Evolutionary conservation across 2,329 filamentous ascomycete genomes (phyloP).

Genomic region (Trichoderma koningiopsis): DNA sequence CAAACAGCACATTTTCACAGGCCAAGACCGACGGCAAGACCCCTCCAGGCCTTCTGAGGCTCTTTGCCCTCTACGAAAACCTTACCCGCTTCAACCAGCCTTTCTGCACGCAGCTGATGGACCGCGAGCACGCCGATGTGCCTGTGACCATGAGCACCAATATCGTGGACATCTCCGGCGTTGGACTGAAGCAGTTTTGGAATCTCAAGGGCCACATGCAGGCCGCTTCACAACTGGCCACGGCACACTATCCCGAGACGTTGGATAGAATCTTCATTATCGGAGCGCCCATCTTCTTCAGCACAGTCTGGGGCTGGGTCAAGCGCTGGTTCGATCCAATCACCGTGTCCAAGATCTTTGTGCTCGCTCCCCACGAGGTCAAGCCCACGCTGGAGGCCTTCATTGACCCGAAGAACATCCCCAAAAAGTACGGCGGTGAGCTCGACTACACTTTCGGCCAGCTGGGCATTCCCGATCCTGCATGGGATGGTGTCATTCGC

Average conservation of each 20-base stretch:
- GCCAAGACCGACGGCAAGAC: slow-evolving; percentile 68
- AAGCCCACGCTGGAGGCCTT: slow-evolving; percentile 75
- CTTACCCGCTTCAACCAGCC: slow-evolving; percentile 85
- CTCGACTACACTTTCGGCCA: slow-evolving; percentile 82
- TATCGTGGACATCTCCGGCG: slow-evolving; percentile 88
- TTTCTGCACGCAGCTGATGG: slow-evolving; percentile 72
- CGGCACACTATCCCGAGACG: slow-evolving; percentile 93
- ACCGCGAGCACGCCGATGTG: slow-evolving; percentile 73
- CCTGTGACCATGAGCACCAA: slow-evolving; percentile 92
- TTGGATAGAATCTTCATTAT: slow-evolving; percentile 72
- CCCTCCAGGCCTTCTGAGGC: slow-evolving; percentile 74
- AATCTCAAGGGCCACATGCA: slow-evolving; percentile 94
- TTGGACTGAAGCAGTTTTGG: slow-evolving; percentile 93
- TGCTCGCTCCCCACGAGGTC: slow-evolving; percentile 73
- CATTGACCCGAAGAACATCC: slow-evolving; percentile 81
- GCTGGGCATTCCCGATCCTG: slow-evolving; percentile 70
- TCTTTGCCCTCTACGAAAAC: slow-evolving; percentile 94
- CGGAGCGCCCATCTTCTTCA: slow-evolving; percentile 87
- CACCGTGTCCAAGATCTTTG: slow-evolving; percentile 95
- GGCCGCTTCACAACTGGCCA: slow-evolving; percentile 82
- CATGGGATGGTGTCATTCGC: slow-evolving; percentile 50
- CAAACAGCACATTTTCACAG: slow-evolving; percentile 59
- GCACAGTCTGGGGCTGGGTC: slow-evolving; percentile 91
- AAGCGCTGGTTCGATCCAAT: slow-evolving; percentile 95
- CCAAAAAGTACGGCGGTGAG: slow-evolving; percentile 84